Conservation (phyloP, 768 basidiomycete species). For the Auriscalpium microsporum region DNA sequence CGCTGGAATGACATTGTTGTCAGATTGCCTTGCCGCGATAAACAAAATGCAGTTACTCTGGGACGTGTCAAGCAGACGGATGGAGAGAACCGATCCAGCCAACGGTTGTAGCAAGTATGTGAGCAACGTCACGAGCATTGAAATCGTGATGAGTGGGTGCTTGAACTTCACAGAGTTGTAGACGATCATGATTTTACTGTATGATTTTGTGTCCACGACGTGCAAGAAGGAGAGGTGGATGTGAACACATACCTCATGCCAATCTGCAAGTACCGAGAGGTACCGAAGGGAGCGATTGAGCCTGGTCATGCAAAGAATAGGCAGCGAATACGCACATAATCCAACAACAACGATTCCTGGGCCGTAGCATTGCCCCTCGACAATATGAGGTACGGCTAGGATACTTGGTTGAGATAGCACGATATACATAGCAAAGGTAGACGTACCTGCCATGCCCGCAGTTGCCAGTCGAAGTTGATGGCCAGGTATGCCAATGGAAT, state of each 20-base stretch:
- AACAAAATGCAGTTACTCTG: conserved; percentile 21
- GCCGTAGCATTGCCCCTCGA: conserved; percentile 44
- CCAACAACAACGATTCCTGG: conserved; percentile 51
- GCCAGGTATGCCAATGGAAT: conserved; percentile 43
- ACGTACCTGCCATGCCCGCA: conserved; percentile 52
- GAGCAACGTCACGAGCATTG: conserved; percentile 37
- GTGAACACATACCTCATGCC: conserved; percentile 2
- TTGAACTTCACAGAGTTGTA: conserved; percentile 38
- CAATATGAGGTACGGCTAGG: conserved; percentile 55
- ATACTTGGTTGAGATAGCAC: conserved; percentile 4
- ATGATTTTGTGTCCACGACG: neutral
- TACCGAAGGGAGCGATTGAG: too few species aligned
- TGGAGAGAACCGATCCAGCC: conserved; percentile 31
- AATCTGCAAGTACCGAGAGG: neutral
- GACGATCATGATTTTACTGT: neutral
- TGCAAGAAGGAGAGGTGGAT: too few species aligned
- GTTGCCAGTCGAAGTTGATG: conserved; percentile 43
- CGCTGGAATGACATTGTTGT: neutral
- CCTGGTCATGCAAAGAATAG: neutral
- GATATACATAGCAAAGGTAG: neutral
- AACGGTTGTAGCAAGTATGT: conserved; percentile 50
- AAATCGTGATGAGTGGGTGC: conserved; percentile 48
- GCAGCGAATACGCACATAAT: conserved; percentile 42
- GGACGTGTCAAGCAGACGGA: conserved; percentile 19
- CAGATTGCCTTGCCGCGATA: neutral